Conservation (phyloP, 352 stramenopile species). For the Phytophthora vignae region DNA sequence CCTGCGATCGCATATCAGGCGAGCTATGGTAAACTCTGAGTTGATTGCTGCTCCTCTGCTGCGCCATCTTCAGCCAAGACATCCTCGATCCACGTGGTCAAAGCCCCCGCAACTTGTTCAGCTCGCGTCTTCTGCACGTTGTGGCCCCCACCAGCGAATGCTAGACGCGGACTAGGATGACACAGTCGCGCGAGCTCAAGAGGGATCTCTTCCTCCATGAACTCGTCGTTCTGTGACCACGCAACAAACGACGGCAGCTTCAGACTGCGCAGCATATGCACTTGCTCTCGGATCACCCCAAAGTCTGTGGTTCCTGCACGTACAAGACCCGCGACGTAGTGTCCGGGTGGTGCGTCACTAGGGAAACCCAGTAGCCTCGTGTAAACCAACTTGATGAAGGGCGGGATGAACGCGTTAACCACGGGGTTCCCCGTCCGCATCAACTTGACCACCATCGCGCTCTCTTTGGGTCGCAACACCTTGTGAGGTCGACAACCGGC, state of each 20-base stretch:
- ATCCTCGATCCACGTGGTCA: conserved; percentile 34
- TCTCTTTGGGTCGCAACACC: conserved; percentile 45
- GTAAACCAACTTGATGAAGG: conserved; percentile 49
- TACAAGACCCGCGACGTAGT: conserved; percentile 52
- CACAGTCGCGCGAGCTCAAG: conserved; percentile 42
- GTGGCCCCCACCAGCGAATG: conserved; percentile 52
- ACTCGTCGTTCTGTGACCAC: conserved; percentile 57
- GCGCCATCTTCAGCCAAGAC: conserved; percentile 23
- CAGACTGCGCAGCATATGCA: conserved; percentile 17
- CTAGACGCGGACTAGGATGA: conserved; percentile 44
- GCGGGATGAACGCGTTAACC: conserved; percentile 14
- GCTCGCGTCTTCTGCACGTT: conserved; percentile 73
- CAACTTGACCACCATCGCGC: conserved; percentile 39
- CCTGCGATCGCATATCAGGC: background rate
- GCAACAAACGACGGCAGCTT: conserved; percentile 48
- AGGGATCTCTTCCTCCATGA: conserved; percentile 55
- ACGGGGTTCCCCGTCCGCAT: conserved; percentile 33
- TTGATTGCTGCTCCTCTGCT: conserved; percentile 1
- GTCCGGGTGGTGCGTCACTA: conserved; percentile 26
- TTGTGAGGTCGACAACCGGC: conserved; percentile 55
- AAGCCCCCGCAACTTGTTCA: conserved; percentile 31
- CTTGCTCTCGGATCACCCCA: conserved; percentile 40
- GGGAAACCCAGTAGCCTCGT: conserved; percentile 47
- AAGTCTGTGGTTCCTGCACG: conserved; percentile 60
- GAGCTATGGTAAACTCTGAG: conserved; percentile 18